Base-by-base conservation (phyloP, 2,329 filamentous ascomycete species). In the Bipolaris sorokiniana region DNA sequence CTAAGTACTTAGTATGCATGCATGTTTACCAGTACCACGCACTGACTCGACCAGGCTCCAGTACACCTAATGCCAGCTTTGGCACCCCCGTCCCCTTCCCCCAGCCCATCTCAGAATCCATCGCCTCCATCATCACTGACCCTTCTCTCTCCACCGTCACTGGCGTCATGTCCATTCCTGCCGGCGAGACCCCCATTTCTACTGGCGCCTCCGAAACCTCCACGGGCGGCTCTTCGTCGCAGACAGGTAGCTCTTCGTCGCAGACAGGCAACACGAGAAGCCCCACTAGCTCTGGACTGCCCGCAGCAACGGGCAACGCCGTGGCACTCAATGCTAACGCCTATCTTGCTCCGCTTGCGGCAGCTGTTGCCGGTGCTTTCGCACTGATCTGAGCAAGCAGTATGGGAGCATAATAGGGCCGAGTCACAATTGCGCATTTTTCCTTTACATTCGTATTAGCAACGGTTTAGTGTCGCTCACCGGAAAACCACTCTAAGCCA, bases 311-410 rank as follows among this genome's bases (percentile, higher is more conserved):
- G 7, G 60, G 65, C 15, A 68, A 64, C 53, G 67, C 66, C 10
- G 67, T 69, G 6, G 52, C 63, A 11, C 54, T 58, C 15, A 51
- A 58, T n/a, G 47, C 63, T 10, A 56, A 61, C 45, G 56, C 52
- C 23, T 54, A 64, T 18, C 60, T 50, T 16, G 42, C 50, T n/a
- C 26, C 63, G 1, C 54, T 64, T 11, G 34, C 61, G 23, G 50
- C 69, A 36, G 67, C 64, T 1, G 33, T 69, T 26, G 66, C 61
- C 23, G 68, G 69, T 54, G 65, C 64, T 13, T 67, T 71, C 54
- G 63, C 66, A 40, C 54, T 74, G 40, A 47, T 71, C 16, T 74
- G 52, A 51, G 31, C 13, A 4, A 26, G 13, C 15, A 26, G 34
- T 26, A 28, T 10, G 22, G 3, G 7, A 23, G 49, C 11, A 33